Percentiles rank a stretch among this genome's conserved stretches.
Conservation (phyloP, 2,329 filamentous ascomycete genomes). For the Pseudomassariella vexata region DNA sequence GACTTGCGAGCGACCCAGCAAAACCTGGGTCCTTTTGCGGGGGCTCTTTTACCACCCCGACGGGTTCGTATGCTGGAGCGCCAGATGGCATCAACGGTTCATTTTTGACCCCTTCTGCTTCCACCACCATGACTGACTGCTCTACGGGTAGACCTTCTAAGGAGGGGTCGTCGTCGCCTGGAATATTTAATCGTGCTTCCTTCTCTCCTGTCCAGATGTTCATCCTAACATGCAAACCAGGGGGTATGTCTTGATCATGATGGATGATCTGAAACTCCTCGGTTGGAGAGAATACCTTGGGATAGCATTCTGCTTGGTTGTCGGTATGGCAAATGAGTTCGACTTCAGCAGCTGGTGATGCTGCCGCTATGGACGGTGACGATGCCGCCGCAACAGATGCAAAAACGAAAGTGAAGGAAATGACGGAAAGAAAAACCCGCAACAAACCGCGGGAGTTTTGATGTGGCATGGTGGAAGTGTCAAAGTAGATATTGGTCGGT, state of each 20-base stretch:
- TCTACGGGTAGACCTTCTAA: slow-evolving; percentile 48
- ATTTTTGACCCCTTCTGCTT: slow-evolving; percentile 32
- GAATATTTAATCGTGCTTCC: slow-evolving; percentile 61
- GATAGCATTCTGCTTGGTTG: slow-evolving; percentile 58
- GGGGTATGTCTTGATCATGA: slow-evolving; percentile 59
- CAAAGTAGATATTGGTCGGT: too few species aligned
- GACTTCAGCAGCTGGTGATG: slow-evolving; percentile 31
- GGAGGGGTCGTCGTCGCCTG: slow-evolving; percentile 40
- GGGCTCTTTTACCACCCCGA: slow-evolving; percentile 52
- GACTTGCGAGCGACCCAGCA: slow-evolving; percentile 38
- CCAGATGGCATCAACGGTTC: slow-evolving; percentile 35
- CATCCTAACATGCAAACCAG: slow-evolving; percentile 60
- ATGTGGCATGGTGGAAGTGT: too few species aligned
- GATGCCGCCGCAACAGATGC: too few species aligned
- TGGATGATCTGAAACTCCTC: slow-evolving; percentile 58
- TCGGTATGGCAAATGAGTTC: slow-evolving; percentile 61
- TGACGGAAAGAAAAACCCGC: slow-evolving; percentile 10
- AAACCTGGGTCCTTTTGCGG: slow-evolving; percentile 33
- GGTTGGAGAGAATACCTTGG: slow-evolving; percentile 57
- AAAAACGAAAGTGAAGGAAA: slow-evolving; percentile 11
- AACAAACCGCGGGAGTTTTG: slow-evolving; percentile 10
- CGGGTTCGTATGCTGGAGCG: slow-evolving; percentile 51
- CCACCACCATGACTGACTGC: slow-evolving; percentile 47
- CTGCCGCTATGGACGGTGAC: slow-evolving; percentile 22
- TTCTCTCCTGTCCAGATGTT: slow-evolving; percentile 59